Conservation (phyloP, 2,329 filamentous ascomycete genomes). For the Pyrenochaeta sp. region DNA sequence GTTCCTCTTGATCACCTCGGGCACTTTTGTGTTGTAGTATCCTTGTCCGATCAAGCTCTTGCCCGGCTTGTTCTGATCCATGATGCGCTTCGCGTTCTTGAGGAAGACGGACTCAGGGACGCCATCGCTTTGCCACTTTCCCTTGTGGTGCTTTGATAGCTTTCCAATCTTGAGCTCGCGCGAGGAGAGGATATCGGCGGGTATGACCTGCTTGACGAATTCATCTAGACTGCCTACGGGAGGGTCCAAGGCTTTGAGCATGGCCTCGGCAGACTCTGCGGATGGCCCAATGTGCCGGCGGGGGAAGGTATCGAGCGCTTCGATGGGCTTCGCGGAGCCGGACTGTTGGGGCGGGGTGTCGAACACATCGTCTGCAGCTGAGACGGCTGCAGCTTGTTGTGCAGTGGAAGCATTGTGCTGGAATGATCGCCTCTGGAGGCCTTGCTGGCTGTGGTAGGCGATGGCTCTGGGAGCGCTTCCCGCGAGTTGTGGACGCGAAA, state of each 20-base stretch:
- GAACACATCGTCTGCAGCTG: slow-evolving; percentile 41
- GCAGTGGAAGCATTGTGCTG: slow-evolving; percentile 29
- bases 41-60: slow-evolving; percentile 83
- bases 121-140: slow-evolving; percentile 47
- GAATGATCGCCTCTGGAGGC: slow-evolving; percentile 32
- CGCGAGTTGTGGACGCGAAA: slow-evolving; percentile 31
- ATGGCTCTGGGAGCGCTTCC: slow-evolving; percentile 25
- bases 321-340: slow-evolving; percentile 43
- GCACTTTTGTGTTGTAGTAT: slow-evolving; percentile 87
- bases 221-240: slow-evolving; percentile 77
- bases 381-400: slow-evolving; percentile 28
- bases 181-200: slow-evolving; percentile 76
- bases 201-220: slow-evolving; percentile 86
- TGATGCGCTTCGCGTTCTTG: slow-evolving; percentile 62
- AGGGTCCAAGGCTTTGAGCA: slow-evolving; percentile 82
- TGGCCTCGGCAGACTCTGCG: slow-evolving; percentile 71
- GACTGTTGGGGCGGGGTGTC: slow-evolving; percentile 34
- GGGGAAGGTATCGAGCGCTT: slow-evolving; percentile 71
- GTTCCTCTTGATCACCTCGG: slow-evolving; percentile 91
- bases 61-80: slow-evolving; percentile 68
- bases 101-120: slow-evolving; percentile 68
- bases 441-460: slow-evolving; percentile 23
- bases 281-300: slow-evolving; percentile 88
- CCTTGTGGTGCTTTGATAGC: slow-evolving; percentile 51
- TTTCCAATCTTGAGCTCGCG: slow-evolving; percentile 65